These are phyloP conservation scores for Hypoxylon sp. DNA, from an alignment of 2,329 filamentous ascomycete species.

Conservation along the genomic window DNA sequence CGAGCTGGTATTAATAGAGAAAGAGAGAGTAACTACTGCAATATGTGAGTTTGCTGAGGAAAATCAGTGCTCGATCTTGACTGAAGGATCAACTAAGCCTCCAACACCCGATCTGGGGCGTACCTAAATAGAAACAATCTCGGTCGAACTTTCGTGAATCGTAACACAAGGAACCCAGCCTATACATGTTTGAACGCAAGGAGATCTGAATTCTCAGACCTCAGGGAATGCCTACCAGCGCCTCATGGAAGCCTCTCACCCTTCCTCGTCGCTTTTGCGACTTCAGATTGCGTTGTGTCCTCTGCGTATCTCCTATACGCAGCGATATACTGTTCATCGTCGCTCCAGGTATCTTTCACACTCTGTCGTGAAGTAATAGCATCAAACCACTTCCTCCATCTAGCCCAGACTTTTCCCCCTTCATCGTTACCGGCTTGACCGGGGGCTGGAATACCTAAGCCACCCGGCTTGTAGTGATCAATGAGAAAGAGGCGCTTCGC, in stretches of 20 bases:
- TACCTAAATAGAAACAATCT: background rate
- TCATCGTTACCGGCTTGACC: conserved; percentile 62
- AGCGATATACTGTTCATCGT: conserved; percentile 75
- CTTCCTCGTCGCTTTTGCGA: conserved; percentile 73
- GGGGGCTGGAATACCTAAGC: conserved; percentile 61
- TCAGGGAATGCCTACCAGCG: background rate
- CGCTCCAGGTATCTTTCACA: conserved; percentile 77
- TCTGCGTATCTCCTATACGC: conserved; percentile 79
- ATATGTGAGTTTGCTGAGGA: background rate
- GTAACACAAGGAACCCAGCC: background rate
- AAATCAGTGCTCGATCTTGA: background rate
- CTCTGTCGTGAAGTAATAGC: conserved; percentile 73
- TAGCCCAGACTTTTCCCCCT: conserved; percentile 69
- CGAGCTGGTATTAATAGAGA: conserved; percentile 13
- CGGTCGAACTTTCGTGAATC: conserved; percentile 1
- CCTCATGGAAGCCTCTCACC: conserved; percentile 73
- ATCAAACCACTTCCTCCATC: conserved; percentile 76
- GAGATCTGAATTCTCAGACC: background rate
- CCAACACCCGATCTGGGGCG: background rate
- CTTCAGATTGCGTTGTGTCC: conserved; percentile 73
- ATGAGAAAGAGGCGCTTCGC: conserved; percentile 79
- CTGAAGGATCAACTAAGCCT: conserved; percentile 5
- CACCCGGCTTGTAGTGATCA: conserved; percentile 78
- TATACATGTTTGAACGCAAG: background rate
- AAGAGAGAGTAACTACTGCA: background rate